A percentile compares a stretch with the other conserved stretches of the same genome.
Evolutionary conservation across 495 filamentous ascomycete species (phyloP).

Genomic region (Amphirosellinia nigrospora): DNA sequence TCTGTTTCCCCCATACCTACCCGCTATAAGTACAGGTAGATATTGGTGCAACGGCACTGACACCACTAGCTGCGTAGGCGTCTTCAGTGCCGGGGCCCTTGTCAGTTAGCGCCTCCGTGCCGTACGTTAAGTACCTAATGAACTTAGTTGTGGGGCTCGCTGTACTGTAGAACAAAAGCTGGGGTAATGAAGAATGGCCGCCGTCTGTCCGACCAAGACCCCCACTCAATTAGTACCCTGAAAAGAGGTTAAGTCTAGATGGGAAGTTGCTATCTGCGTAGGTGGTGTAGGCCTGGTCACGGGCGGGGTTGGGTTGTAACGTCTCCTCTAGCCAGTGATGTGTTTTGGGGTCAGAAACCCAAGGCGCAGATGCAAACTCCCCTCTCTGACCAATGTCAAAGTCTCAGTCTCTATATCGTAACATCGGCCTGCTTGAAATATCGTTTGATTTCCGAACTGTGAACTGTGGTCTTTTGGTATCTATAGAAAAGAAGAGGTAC

Average conservation of each 20-base stretch:
- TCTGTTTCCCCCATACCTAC: too few species aligned
- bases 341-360: constrained; percentile 9
- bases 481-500: background rate
- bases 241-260: constrained; percentile 6
- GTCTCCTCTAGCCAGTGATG: background rate
- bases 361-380: background rate
- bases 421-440: background rate
- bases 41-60: background rate
- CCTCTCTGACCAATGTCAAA: background rate
- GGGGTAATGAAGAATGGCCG: background rate
- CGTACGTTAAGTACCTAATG: too few species aligned
- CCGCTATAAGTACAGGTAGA: background rate
- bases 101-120: background rate
- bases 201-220: background rate
- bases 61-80: background rate
- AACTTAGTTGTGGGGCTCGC: background rate
- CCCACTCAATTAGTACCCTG: background rate
- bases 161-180: background rate
- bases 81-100: constrained; percentile 1
- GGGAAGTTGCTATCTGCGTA: background rate
- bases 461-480: background rate
- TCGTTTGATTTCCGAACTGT: background rate
- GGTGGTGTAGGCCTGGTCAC: background rate
- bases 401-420: background rate
- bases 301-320: constrained; percentile 15